Conservation (phyloP, 2,329 filamentous ascomycete genomes). For the Endoconidiophora polonica region DNA sequence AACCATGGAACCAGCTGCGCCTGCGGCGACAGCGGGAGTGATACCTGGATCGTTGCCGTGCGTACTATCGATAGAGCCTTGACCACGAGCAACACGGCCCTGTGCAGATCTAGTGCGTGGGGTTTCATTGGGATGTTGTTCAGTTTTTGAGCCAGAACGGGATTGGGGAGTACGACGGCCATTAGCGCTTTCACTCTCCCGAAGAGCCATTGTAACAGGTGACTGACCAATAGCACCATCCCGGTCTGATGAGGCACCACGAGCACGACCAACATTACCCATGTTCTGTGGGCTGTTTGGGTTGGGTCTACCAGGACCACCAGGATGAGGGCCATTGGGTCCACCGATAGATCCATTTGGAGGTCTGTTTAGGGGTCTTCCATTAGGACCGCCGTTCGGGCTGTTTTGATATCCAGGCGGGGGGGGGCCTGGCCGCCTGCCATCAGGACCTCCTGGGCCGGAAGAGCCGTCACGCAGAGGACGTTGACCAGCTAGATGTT, state of each 20-base stretch:
- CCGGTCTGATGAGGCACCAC: constrained; percentile 34
- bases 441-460: constrained; percentile 27
- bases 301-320: constrained; percentile 32
- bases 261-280: constrained; percentile 25
- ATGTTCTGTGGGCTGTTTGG: constrained; percentile 25
- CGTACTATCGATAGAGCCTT: constrained; percentile 52
- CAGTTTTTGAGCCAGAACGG: constrained; percentile 9
- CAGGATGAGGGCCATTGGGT: constrained; percentile 5
- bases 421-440: constrained; percentile 15
- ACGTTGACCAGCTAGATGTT: constrained; percentile 18
- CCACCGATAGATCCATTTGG: constrained; percentile 18
- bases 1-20: constrained; percentile 19
- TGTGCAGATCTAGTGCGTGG: constrained; percentile 11
- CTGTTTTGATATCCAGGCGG: constrained; percentile 22
- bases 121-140: constrained; percentile 6
- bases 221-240: constrained; percentile 12
- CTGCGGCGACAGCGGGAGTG: constrained; percentile 26
- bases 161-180: constrained; percentile 11
- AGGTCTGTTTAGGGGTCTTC: constrained; percentile 28
- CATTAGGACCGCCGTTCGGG: constrained; percentile 20
- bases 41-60: constrained; percentile 34
- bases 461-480: constrained; percentile 35
- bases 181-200: not conserved
- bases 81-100: constrained; percentile 26
- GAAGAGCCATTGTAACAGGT: constrained; percentile 1